These are phyloP conservation scores for Ramaria sp. DNA, from an alignment of 768 basidiomycete species.

Conservation along the genomic window DNA sequence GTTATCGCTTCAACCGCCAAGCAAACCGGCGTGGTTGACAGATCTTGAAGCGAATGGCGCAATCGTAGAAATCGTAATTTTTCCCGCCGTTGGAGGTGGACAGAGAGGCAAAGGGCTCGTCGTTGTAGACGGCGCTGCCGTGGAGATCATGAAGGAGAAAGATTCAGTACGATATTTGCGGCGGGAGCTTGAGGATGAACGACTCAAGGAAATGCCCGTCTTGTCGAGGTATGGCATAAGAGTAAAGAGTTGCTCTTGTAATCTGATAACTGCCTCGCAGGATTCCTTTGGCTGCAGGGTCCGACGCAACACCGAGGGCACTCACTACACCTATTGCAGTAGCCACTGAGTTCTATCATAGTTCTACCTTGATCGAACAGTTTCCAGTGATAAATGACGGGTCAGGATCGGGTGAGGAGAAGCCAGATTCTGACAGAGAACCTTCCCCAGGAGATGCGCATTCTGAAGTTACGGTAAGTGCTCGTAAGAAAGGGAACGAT, in stretches of 20 bases:
- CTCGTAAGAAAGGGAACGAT: not conserved
- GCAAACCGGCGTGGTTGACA: slow-evolving; percentile 63
- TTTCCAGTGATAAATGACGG: not conserved
- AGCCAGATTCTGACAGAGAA: not conserved
- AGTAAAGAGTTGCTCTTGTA: not conserved
- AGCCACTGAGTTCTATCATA: slow-evolving; percentile 12
- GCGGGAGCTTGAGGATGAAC: slow-evolving; percentile 67
- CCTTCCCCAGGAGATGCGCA: not conserved
- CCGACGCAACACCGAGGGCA: slow-evolving; percentile 11
- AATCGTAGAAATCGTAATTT: slow-evolving; percentile 45
- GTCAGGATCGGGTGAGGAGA: not conserved
- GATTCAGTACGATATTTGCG: slow-evolving; percentile 36
- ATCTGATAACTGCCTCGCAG: not conserved
- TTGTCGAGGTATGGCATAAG: slow-evolving; percentile 47
- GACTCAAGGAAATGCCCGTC: slow-evolving; percentile 51
- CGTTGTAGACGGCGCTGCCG: slow-evolving; percentile 22
- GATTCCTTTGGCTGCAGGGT: not conserved
- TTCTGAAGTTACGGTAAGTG: slow-evolving; percentile 9
- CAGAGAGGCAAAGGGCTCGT: slow-evolving; percentile 26
- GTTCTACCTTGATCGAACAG: not conserved
- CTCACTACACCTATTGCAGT: slow-evolving; percentile 16
- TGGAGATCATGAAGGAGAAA: slow-evolving; percentile 57
- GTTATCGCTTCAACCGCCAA: slow-evolving; percentile 57
- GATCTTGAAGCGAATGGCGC: slow-evolving; percentile 45
- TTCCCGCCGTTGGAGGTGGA: slow-evolving; percentile 28